Evolutionary conservation across 306 rosid species (phyloP).

Genomic region (Trifolium fragiferum): DNA sequence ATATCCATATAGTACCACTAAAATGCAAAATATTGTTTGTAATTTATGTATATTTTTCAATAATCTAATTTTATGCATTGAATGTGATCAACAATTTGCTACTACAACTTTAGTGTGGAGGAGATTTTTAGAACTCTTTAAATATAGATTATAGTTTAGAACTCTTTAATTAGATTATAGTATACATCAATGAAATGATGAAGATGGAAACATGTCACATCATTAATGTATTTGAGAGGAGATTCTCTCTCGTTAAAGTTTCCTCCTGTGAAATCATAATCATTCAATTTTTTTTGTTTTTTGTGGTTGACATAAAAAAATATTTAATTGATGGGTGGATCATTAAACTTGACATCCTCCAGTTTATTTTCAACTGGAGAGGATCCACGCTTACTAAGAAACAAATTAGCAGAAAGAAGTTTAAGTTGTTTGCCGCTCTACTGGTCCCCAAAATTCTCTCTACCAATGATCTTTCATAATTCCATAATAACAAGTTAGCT

Average conservation of each 20-base stretch:
- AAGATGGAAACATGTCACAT: slow-evolving; percentile 24
- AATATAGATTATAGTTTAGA: background rate
- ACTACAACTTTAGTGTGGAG: background rate
- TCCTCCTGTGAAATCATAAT: too few relatives aligned
- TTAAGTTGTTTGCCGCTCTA: slow-evolving; percentile 19
- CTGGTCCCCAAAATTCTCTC: slow-evolving; percentile 18
- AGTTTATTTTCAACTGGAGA: too few relatives aligned
- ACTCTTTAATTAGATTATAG: background rate
- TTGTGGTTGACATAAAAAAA: too few relatives aligned
- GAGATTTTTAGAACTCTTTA: background rate
- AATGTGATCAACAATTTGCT: slow-evolving; percentile 27
- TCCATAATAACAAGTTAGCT: slow-evolving; percentile 20
- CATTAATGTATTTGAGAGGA: background rate
- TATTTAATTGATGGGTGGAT: too few relatives aligned
- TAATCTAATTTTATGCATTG: background rate
- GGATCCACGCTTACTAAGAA: too few relatives aligned
- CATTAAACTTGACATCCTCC: too few relatives aligned
- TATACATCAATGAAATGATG: slow-evolving; percentile 25
- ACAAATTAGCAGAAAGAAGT: slow-evolving; percentile 32
- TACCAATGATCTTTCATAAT: background rate
- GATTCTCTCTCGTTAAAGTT: too few relatives aligned
- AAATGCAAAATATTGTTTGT: background rate
- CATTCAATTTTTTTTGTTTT: too few relatives aligned
- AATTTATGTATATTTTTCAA: background rate
- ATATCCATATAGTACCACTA: background rate